Conservation (phyloP, 495 filamentous ascomycete genomes). For the Neurospora africana region DNA sequence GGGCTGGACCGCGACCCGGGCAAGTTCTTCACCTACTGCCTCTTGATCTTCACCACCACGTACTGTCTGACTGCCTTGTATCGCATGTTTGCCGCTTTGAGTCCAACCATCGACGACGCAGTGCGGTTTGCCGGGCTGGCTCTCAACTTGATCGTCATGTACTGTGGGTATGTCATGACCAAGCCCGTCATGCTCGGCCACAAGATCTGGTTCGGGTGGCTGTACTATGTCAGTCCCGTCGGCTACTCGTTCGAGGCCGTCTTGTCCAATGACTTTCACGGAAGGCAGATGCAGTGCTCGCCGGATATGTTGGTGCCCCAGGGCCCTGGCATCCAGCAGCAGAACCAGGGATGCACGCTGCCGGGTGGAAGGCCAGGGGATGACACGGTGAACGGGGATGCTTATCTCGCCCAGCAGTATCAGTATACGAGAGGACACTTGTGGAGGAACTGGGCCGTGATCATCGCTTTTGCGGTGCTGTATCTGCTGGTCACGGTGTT, state of each 20-base stretch:
- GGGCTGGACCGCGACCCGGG: slow-evolving; percentile 57
- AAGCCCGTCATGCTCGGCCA: slow-evolving; percentile 47
- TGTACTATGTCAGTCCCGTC: slow-evolving; percentile 66
- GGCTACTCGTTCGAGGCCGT: slow-evolving; percentile 63
- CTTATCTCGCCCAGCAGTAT: slow-evolving; percentile 48
- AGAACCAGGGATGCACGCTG: slow-evolving; percentile 50
- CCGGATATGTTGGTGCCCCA: slow-evolving; percentile 46
- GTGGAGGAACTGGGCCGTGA: slow-evolving; percentile 74
- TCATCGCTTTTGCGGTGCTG: slow-evolving; percentile 57
- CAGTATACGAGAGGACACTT: slow-evolving; percentile 52
- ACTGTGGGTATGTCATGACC: slow-evolving; percentile 66
- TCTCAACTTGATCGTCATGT: slow-evolving; percentile 65
- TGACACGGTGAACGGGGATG: slow-evolving; percentile 43
- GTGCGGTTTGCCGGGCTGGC: slow-evolving; percentile 38
- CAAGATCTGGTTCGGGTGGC: slow-evolving; percentile 66
- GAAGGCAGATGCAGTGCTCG: slow-evolving; percentile 37
- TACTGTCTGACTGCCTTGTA: slow-evolving; percentile 56
- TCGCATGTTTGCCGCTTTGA: slow-evolving; percentile 57
- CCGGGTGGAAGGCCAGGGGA: slow-evolving; percentile 45
- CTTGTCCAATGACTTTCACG: slow-evolving; percentile 60
- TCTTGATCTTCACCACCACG: slow-evolving; percentile 51
- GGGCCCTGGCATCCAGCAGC: slow-evolving; percentile 38
- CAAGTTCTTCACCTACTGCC: slow-evolving; percentile 72
- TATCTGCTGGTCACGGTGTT: slow-evolving; percentile 60
- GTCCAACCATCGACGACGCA: slow-evolving; percentile 53